Base-by-base conservation (phyloP, 2,329 filamentous ascomycete genomes). In the Beauveria sp. region DNA sequence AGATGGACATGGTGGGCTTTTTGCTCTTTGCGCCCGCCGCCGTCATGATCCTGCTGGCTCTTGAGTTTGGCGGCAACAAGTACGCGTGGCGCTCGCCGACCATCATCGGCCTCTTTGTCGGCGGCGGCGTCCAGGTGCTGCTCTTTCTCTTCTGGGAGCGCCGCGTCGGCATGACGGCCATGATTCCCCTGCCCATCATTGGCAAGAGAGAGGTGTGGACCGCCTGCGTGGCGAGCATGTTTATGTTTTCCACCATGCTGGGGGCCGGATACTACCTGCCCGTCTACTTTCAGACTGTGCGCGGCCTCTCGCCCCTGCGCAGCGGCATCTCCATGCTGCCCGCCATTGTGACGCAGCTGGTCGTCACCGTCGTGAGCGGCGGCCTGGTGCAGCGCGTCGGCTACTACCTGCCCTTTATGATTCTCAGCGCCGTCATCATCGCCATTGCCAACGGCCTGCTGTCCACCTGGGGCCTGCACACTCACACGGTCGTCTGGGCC, bases 231-330 rank as follows among this genome's bases (percentile, higher is more conserved):
- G 78, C 75, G 46, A 72, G 74, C 26, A 73, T 78, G 38, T 74
- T 78, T 59, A 72, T 81, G 20, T 75, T 76, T 16, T 72, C 75
- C 3, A 70, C 74, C 12, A 77, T 78, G 55, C 77, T 81, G 63
- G 66, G 80, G 1, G 70, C 76, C 1, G 69, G 79, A 4, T 80
- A 78, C 70, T 80, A 79, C 63, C 69, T 81, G 5, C 79, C 80
- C 1, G 73, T 82, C 63, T 82, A 80, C 72, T 81, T 83, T 69
- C 78, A 83, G 69, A 74, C 75, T 38, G 73, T 82, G 63, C 75
- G 74, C 62, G 73, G 66, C 34, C 62, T 65, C 3, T 65, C 69
- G 4, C 69, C 70, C 3, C 67, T 72, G 24, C 63, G 60, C 20
- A 70, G 69, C 30, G 70, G 71, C 49, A 66, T 72, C 5, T 60